These are phyloP conservation scores for Cucurbita pepo DNA, from an alignment of 306 rosid genomes.

Conservation along the genomic window DNA sequence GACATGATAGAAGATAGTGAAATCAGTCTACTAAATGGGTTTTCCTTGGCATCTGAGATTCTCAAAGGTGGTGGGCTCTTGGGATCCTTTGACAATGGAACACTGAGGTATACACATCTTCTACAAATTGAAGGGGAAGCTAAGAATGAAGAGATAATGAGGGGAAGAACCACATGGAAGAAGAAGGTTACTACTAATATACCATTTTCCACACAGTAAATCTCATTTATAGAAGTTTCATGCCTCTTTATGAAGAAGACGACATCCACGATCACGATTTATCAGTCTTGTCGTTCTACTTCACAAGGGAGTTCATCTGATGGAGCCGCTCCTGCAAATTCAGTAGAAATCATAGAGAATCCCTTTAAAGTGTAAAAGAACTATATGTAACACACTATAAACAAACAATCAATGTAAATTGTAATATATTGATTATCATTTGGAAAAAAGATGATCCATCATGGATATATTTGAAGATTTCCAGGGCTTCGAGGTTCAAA, in stretches of 20 bases:
- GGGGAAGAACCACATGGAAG: constrained; percentile 80
- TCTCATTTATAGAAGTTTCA: background rate
- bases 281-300: background rate
- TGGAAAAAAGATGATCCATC: background rate
- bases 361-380: background rate
- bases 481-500: background rate
- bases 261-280: background rate
- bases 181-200: constrained; percentile 22
- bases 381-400: background rate
- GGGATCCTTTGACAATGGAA: constrained; percentile 29
- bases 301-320: background rate
- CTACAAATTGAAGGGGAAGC: constrained; percentile 40
- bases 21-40: constrained; percentile 32
- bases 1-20: constrained; percentile 25
- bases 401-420: background rate
- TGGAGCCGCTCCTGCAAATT: background rate
- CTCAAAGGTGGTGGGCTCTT: constrained; percentile 47
- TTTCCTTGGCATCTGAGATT: constrained; percentile 47
- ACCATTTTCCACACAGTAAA: constrained; percentile 24
- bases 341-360: background rate
- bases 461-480: background rate
- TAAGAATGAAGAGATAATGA: constrained; percentile 61
- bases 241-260: background rate
- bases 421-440: background rate
- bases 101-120: constrained; percentile 60